phyloP scores from a whole-genome alignment of 2,329 filamentous ascomycete species.

The Colletotrichum melonis region DNA sequence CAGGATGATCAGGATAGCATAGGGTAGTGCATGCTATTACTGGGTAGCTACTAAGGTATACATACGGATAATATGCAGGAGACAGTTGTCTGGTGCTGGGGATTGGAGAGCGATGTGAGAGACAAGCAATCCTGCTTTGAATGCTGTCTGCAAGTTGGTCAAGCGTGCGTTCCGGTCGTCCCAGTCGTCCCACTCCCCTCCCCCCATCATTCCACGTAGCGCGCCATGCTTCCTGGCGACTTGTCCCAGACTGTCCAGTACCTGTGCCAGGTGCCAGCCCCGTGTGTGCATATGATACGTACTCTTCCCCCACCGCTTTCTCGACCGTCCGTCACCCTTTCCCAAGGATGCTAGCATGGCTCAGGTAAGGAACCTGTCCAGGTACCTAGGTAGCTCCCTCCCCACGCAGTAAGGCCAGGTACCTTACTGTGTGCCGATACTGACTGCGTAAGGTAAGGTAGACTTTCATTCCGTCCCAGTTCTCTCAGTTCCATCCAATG shows the following conservation, averaged over 20 bases:
- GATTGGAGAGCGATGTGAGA: background rate
- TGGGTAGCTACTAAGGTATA: background rate
- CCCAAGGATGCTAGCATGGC: background rate
- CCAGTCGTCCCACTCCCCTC: constrained; percentile 24
- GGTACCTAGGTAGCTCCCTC: too few relatives aligned
- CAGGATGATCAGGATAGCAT: constrained; percentile 2
- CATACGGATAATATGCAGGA: constrained; percentile 7
- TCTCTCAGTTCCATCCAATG: background rate
- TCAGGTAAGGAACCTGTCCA: too few relatives aligned
- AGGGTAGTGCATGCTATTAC: background rate
- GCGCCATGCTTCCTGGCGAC: constrained; percentile 16
- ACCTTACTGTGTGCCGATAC: too few relatives aligned
- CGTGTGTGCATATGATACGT: background rate
- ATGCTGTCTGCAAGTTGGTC: constrained; percentile 23
- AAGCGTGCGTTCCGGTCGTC: constrained; percentile 27
- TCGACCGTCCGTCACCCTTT: constrained; percentile 15
- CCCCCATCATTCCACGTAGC: constrained; percentile 29
- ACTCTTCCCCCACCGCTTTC: constrained; percentile 31
- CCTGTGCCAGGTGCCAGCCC: background rate
- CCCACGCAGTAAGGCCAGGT: too few relatives aligned
- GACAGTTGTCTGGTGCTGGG: background rate
- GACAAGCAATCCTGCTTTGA: constrained; percentile 13
- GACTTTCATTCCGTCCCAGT: background rate
- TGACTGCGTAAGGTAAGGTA: background rate
- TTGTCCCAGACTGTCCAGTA: background rate